These are phyloP conservation scores for Austroboletus eburneus DNA, from an alignment of 768 basidiomycete genomes.

Conservation along the genomic window DNA sequence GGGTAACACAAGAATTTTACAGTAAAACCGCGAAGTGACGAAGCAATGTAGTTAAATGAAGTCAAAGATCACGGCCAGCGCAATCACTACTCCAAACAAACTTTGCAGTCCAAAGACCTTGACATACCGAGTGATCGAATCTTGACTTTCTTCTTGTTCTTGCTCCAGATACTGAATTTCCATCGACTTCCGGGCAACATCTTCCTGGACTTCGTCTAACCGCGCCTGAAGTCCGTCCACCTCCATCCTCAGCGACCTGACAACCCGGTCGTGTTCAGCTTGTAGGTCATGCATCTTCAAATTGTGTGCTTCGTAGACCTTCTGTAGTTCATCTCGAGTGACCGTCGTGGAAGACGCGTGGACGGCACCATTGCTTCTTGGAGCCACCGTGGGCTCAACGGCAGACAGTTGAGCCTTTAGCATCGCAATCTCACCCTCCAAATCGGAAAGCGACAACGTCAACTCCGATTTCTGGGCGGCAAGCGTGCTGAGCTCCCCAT, in stretches of 20 bases:
- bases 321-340: constrained; percentile 73
- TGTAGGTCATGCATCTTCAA: constrained; percentile 72
- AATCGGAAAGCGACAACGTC: constrained; percentile 58
- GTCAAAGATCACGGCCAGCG: constrained; percentile 53
- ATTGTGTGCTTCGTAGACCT: constrained; percentile 81
- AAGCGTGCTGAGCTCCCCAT: constrained; percentile 55
- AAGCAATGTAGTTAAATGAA: constrained; percentile 38
- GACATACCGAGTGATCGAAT: constrained; percentile 77
- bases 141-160: constrained; percentile 73
- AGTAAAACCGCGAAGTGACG: constrained; percentile 6
- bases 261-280: constrained; percentile 58
- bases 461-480: constrained; percentile 61
- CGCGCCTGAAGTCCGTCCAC: constrained; percentile 49
- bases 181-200: constrained; percentile 68
- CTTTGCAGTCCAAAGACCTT: constrained; percentile 55
- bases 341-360: constrained; percentile 41
- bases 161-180: constrained; percentile 78
- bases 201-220: constrained; percentile 53
- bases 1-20: constrained; percentile 17
- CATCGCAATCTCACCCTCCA: constrained; percentile 74
- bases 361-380: constrained; percentile 52
- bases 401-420: constrained; percentile 50
- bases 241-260: constrained; percentile 51
- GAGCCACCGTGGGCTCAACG: constrained; percentile 42
- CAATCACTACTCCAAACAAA: constrained; percentile 47